Conservation (phyloP, 2,329 filamentous ascomycete species). For the Nothopassalora personata region DNA sequence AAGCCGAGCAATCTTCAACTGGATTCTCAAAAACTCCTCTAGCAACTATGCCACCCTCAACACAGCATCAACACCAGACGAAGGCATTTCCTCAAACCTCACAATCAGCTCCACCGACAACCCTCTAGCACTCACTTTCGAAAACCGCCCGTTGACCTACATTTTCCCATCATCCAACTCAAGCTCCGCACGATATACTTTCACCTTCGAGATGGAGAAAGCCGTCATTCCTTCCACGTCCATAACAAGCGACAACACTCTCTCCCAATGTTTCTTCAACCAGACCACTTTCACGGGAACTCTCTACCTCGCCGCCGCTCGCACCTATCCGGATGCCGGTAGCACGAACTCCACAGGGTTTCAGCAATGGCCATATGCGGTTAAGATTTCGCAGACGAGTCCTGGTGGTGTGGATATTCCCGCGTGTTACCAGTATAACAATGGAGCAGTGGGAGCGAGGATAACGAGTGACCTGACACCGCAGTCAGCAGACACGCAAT, state of each 20-base stretch:
- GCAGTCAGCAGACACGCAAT: slow-evolving; percentile 34
- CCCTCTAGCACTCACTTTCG: slow-evolving; percentile 54
- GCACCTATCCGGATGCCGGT: slow-evolving; percentile 14
- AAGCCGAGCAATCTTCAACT: slow-evolving; percentile 53
- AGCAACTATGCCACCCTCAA: slow-evolving; percentile 39
- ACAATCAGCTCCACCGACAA: slow-evolving; percentile 50
- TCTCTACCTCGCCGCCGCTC: slow-evolving; percentile 44
- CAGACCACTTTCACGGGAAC: slow-evolving; percentile 52
- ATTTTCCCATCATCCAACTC: slow-evolving; percentile 41
- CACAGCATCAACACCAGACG: slow-evolving; percentile 55
- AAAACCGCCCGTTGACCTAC: slow-evolving; percentile 47
- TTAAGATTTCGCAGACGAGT: slow-evolving; percentile 52
- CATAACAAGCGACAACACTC: slow-evolving; percentile 41
- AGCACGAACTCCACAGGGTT: slow-evolving; percentile 6
- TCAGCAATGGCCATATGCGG: slow-evolving; percentile 53
- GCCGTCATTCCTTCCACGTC: slow-evolving; percentile 46
- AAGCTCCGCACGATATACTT: slow-evolving; percentile 52
- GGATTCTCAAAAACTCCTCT: slow-evolving; percentile 50
- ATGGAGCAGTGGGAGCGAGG: slow-evolving; percentile 34
- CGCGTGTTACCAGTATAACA: slow-evolving; percentile 45
- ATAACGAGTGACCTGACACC: slow-evolving; percentile 34
- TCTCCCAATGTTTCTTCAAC: slow-evolving; percentile 55
- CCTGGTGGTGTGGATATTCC: slow-evolving; percentile 47
- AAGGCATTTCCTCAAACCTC: slow-evolving; percentile 33
- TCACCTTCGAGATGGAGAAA: slow-evolving; percentile 51